Evolutionary conservation across 345 rosid species (phyloP), one percentile per base, ranked within the genome.

Genomic region (Arabis alpina): DNA sequence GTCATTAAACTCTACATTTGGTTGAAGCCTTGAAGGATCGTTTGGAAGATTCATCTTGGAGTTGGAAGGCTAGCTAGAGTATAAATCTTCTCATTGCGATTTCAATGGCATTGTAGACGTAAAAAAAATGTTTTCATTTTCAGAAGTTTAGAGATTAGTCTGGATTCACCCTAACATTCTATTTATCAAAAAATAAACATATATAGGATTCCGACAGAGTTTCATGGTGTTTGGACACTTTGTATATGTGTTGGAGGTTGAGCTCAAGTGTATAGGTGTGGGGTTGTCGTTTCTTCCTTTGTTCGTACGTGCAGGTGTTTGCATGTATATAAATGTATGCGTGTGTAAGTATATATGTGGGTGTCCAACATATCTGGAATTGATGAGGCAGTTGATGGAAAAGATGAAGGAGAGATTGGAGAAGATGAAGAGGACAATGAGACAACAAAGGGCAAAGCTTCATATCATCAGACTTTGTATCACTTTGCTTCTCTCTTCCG

Each of bases 401-500:
- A 66, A 67, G 23, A 80, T 84, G 88, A 82, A 83, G 2, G 79
- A 78, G 64, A 85, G 77, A 59, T 28, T 78, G 45, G 69, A 67
- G 40, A 90, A 79, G 86, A 76, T 80, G 84, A 86, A 79, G 85
- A 86, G 83, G 64, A 82, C 74, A 83, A 60, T 75, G 80, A 85
- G 80, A 80, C 92, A 85, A 75, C 83, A 78, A 44, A 85, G 76
- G 76, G 89, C 85, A 45, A 91, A 84, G 84, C 70, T 85, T 24
- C 84, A 78, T 65, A 77, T 91, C 65, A 77, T 76, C 56, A 87
- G 76, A 77, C 77, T 87, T 44, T 91, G 89, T 77, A 78, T 85
- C 74, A 73, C 80, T 34, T 81, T 85, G 95, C 92, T 88, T 77
- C 85, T 91, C 27, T 79, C 88, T 72, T 85, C 88, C 78, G 75